Percentiles rank a stretch among this genome's conserved stretches.
Conservation (phyloP, 805 yeast species). For the Starmerella powellii region DNA sequence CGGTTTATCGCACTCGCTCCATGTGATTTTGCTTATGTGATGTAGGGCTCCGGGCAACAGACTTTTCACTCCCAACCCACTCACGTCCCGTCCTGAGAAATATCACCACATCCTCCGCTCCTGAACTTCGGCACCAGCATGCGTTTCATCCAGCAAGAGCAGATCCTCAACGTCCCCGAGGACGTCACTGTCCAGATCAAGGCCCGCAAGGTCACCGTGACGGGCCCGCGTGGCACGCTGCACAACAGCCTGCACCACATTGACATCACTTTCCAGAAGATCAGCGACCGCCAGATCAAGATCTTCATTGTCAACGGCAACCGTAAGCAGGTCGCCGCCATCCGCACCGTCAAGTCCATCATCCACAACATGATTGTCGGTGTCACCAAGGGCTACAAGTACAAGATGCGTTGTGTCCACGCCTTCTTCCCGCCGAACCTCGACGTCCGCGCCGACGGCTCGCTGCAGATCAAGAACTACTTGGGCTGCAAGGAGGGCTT, state of each 20-base stretch:
- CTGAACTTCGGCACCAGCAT: slow-evolving; percentile 25
- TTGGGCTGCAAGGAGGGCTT: slow-evolving; percentile 98
- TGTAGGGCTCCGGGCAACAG: no score
- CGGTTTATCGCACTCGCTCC: no score
- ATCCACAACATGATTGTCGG: slow-evolving; percentile 91
- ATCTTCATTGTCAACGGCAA: slow-evolving; percentile 96
- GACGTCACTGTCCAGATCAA: slow-evolving; percentile 85
- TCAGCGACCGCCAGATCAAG: slow-evolving; percentile 60
- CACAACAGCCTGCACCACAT: slow-evolving; percentile 86
- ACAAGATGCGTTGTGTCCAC: slow-evolving; percentile 99
- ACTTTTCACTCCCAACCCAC: no score
- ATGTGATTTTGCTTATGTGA: no score
- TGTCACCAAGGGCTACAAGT: slow-evolving; percentile 98
- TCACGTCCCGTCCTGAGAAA: not conserved
- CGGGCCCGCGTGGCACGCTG: slow-evolving; percentile 96
- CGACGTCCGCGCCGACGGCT: slow-evolving; percentile 70
- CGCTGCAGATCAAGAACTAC: slow-evolving; percentile 94
- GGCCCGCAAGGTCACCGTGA: slow-evolving; percentile 78
- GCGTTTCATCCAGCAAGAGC: slow-evolving; percentile 85
- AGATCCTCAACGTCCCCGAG: slow-evolving; percentile 75
- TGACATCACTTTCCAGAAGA: slow-evolving; percentile 79
- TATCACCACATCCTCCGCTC: not conserved
- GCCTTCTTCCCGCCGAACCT: slow-evolving; percentile 99
- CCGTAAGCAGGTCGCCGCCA: slow-evolving; percentile 99
- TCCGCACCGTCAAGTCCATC: slow-evolving; percentile 96